These are phyloP conservation scores for Wickerhamomyces kurtzmanii DNA, from an alignment of 805 yeast species.

Conservation along the genomic window DNA sequence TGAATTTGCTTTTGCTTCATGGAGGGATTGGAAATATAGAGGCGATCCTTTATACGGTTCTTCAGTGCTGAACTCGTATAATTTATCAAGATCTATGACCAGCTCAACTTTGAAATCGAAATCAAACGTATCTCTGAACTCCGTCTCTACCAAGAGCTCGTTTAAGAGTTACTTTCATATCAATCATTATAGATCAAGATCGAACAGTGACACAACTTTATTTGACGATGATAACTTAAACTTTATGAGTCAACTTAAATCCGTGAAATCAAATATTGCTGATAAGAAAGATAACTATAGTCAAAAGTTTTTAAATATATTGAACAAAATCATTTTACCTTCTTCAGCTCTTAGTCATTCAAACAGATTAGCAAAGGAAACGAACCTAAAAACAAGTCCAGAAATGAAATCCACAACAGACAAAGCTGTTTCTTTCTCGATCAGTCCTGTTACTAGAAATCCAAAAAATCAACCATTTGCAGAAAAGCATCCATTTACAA, in stretches of 20 bases:
- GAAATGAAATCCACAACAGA: slow-evolving; percentile 2
- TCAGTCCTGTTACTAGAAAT: slow-evolving; percentile 5
- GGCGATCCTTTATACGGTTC: slow-evolving; percentile 57
- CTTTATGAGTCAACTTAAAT: no score
- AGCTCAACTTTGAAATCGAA: no score
- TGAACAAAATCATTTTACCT: no score
- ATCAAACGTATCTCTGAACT: no score
- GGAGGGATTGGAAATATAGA: slow-evolving; percentile 88
- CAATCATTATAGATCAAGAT: no score
- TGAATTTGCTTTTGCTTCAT: slow-evolving; percentile 52
- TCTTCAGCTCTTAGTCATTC: no score
- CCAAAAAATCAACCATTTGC: slow-evolving; percentile 21
- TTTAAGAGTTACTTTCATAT: no score
- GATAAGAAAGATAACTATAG: no score
- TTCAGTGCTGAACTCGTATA: slow-evolving; percentile 20
- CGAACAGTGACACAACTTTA: no score
- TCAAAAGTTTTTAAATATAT: no score
- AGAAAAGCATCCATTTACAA: slow-evolving; percentile 48
- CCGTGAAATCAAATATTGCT: slow-evolving; percentile 3
- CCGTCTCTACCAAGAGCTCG: no score
- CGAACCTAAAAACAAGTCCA: slow-evolving; percentile 11
- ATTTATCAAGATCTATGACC: slow-evolving; percentile 13
- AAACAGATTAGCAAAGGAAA: slow-evolving; percentile 4
- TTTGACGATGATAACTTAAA: no score
- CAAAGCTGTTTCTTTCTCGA: slow-evolving; percentile 2